Conservation (phyloP, 768 basidiomycete genomes). For the Floccularia luteovirens region DNA sequence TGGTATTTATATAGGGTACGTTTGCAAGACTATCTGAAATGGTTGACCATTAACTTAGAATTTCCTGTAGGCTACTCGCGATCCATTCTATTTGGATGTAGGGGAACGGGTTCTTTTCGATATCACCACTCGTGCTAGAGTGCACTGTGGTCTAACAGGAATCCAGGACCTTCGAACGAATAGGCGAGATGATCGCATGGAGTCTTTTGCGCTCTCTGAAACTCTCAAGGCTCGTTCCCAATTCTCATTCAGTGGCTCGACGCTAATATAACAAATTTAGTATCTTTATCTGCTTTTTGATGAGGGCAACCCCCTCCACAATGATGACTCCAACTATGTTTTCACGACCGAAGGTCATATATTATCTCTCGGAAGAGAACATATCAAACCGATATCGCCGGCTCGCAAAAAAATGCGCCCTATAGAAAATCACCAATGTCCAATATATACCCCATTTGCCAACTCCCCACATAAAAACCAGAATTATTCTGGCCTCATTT, state of each 20-base stretch:
- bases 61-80: constrained; percentile 73
- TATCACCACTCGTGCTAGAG: constrained; percentile 64
- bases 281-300: constrained; percentile 93
- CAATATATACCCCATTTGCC: constrained; percentile 48
- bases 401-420: constrained; percentile 54
- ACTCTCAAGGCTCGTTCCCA: constrained; percentile 69
- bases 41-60: constrained; percentile 7
- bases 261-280: constrained; percentile 25
- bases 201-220: constrained; percentile 91
- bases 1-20: constrained; percentile 89
- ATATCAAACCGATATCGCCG: constrained; percentile 50
- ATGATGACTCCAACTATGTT: constrained; percentile 79
- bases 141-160: constrained; percentile 80
- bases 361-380: constrained; percentile 51
- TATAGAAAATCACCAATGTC: constrained; percentile 67
- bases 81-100: constrained; percentile 88
- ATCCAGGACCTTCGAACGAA: constrained; percentile 75
- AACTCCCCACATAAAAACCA: constrained; percentile 22
- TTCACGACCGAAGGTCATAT: constrained; percentile 96
- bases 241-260: not conserved
- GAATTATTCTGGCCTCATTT: constrained; percentile 39
- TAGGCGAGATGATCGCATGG: constrained; percentile 89
- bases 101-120: constrained; percentile 82
- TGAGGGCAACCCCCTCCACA: constrained; percentile 68
- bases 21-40: constrained; percentile 1